phyloP scores from a whole-genome alignment of 176 grass and related monocot species.

The Aegilops tauschii region DNA sequence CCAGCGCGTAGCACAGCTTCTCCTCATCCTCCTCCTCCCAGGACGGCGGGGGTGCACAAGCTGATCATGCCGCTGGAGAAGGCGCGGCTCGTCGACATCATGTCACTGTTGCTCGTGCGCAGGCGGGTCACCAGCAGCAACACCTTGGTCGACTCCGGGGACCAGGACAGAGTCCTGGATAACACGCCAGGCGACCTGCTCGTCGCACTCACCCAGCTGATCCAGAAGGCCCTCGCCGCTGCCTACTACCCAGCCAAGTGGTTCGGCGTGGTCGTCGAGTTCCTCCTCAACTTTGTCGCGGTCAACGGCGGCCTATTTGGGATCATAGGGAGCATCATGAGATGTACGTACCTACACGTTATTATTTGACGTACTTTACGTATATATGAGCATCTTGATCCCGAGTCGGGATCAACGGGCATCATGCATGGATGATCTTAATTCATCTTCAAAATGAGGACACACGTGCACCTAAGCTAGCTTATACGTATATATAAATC shows the following conservation, averaged over 20 bases:
- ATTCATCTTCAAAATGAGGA: too few relatives aligned
- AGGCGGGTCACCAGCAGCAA: slow-evolving; percentile 19
- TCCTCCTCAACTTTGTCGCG: slow-evolving; percentile 50
- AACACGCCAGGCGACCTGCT: background rate
- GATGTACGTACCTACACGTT: slow-evolving; percentile 4
- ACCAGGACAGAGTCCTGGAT: too few relatives aligned
- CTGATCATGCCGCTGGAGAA: slow-evolving; percentile 50
- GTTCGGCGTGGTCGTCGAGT: slow-evolving; percentile 37
- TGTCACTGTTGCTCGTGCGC: slow-evolving; percentile 26
- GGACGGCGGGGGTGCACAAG: slow-evolving; percentile 29
- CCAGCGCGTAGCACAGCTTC: too few relatives aligned
- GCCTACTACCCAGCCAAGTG: slow-evolving; percentile 27
- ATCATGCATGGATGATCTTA: too few relatives aligned
- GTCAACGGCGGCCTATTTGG: slow-evolving; percentile 56
- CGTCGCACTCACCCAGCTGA: slow-evolving; percentile 22
- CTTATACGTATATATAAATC: too few relatives aligned
- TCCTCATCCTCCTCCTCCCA: too few relatives aligned
- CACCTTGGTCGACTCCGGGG: slow-evolving; percentile 18
- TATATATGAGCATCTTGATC: too few relatives aligned
- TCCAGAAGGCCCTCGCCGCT: slow-evolving; percentile 23
- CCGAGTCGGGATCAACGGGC: too few relatives aligned
- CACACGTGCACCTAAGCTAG: too few relatives aligned
- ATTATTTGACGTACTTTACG: too few relatives aligned
- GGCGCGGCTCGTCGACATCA: slow-evolving; percentile 42
- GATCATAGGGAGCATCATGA: slow-evolving; percentile 45